Conservation (phyloP, 331 rosid genomes). For the Saraca asoca region DNA sequence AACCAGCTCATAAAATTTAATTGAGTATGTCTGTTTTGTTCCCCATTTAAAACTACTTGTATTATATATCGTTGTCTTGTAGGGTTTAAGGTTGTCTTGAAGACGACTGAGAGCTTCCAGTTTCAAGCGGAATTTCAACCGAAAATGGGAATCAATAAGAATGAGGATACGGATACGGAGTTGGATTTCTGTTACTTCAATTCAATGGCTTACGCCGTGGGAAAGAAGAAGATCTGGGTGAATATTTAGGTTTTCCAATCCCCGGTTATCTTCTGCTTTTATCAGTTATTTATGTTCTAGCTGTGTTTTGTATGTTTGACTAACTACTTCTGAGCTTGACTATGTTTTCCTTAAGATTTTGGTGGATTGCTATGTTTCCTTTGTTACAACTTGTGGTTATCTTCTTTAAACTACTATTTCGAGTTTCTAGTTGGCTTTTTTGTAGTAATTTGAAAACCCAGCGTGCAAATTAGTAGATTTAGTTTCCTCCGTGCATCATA, state of each 20-base stretch:
- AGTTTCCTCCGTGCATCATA: conserved; percentile 19
- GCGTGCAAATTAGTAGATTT: conserved; percentile 23
- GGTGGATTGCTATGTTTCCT: conserved; percentile 39
- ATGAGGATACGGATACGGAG: conserved; percentile 35
- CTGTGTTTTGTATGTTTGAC: conserved; percentile 39
- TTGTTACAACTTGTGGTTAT: conserved; percentile 34
- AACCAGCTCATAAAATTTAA: conserved; percentile 27
- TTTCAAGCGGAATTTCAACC: conserved; percentile 1
- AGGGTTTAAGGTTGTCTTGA: conserved; percentile 25
- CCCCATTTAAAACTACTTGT: not conserved
- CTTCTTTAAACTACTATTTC: conserved; percentile 34
- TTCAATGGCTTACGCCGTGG: conserved; percentile 63
- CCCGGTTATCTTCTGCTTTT: conserved; percentile 48
- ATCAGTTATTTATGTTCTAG: conserved; percentile 40
- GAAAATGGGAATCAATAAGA: conserved; percentile 11
- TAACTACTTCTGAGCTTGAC: conserved; percentile 35
- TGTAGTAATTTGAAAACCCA: conserved; percentile 30
- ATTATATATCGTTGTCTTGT: not conserved
- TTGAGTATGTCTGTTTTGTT: not conserved
- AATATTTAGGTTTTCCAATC: conserved; percentile 55
- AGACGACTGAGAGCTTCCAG: conserved; percentile 22
- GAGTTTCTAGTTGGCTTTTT: conserved; percentile 8
- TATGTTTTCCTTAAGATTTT: conserved; percentile 18
- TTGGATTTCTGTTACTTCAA: conserved; percentile 41
- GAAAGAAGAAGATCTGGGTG: conserved; percentile 53